These are phyloP conservation scores for Alnus glutinosa DNA, from an alignment of 306 rosid species.

Conservation along the genomic window DNA sequence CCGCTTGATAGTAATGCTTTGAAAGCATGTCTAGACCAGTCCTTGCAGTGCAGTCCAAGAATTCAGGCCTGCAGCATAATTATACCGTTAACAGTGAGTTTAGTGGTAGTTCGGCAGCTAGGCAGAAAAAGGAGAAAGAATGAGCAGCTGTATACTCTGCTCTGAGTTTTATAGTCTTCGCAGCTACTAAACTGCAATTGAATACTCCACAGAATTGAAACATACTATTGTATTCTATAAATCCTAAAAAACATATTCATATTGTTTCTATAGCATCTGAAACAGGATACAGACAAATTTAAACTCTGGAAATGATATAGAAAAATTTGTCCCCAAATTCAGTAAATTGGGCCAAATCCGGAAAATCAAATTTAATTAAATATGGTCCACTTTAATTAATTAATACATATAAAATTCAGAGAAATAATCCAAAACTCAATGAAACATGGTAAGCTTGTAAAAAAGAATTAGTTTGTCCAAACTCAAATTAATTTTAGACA, in stretches of 20 bases:
- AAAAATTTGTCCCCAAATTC: background rate
- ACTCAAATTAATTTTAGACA: background rate
- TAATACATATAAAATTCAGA: background rate
- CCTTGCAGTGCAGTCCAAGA: slow-evolving; percentile 96
- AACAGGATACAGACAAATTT: too few species aligned
- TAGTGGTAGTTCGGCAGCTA: slow-evolving; percentile 12
- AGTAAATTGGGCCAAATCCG: background rate
- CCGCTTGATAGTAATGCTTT: slow-evolving; percentile 94
- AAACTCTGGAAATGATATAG: background rate
- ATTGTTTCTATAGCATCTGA: background rate
- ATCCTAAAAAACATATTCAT: slow-evolving; percentile 1
- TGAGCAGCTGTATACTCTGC: background rate
- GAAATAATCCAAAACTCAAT: background rate
- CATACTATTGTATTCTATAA: background rate
- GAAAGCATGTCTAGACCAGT: slow-evolving; percentile 96
- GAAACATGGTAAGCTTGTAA: background rate
- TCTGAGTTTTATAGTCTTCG: background rate
- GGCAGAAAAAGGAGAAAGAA: background rate
- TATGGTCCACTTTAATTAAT: background rate
- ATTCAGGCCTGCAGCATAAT: slow-evolving; percentile 78
- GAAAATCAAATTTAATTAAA: background rate
- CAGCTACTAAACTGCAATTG: background rate
- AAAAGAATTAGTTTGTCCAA: background rate
- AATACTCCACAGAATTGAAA: background rate
- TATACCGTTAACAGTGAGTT: slow-evolving; percentile 28